Conservation (phyloP, 2,329 filamentous ascomycete genomes). For the Trichothecium roseum region DNA sequence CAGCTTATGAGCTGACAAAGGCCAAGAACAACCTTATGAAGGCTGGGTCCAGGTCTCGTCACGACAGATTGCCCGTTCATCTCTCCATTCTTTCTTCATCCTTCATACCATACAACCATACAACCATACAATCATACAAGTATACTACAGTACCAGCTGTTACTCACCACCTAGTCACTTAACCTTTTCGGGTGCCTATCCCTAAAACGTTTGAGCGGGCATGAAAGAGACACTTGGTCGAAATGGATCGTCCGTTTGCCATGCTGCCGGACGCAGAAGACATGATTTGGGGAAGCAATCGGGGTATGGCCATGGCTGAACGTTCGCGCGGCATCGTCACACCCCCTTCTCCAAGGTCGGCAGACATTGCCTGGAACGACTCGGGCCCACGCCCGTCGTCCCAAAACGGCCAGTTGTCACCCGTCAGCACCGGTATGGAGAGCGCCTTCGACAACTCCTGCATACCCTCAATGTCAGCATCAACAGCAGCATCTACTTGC, state of each 20-base stretch:
- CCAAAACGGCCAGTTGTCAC: constrained; percentile 39
- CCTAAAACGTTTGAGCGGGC: constrained; percentile 11
- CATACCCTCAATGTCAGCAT: constrained; percentile 31
- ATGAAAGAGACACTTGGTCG: constrained; percentile 33
- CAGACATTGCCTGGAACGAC: constrained; percentile 18
- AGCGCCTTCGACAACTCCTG: constrained; percentile 25
- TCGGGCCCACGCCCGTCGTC: constrained; percentile 15
- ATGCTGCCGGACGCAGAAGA: constrained; percentile 30
- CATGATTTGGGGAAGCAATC: constrained; percentile 33
- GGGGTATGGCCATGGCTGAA: constrained; percentile 34
- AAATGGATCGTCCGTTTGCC: constrained; percentile 35
- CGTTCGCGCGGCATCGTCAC: constrained; percentile 15
- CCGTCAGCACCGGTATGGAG: constrained; percentile 40
- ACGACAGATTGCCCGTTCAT: no score
- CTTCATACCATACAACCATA: neutral
- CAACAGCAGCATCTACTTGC: constrained; percentile 32
- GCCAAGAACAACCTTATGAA: no score
- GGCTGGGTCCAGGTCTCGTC: no score
- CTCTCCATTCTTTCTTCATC: neutral
- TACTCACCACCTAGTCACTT: neutral
- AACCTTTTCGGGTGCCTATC: neutral
- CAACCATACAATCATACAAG: neutral
- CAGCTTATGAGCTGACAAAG: no score
- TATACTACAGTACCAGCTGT: no score
- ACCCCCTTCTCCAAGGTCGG: constrained; percentile 21